Conservation (phyloP, 2,329 filamentous ascomycete species). For the Aspergillus uvarum region DNA sequence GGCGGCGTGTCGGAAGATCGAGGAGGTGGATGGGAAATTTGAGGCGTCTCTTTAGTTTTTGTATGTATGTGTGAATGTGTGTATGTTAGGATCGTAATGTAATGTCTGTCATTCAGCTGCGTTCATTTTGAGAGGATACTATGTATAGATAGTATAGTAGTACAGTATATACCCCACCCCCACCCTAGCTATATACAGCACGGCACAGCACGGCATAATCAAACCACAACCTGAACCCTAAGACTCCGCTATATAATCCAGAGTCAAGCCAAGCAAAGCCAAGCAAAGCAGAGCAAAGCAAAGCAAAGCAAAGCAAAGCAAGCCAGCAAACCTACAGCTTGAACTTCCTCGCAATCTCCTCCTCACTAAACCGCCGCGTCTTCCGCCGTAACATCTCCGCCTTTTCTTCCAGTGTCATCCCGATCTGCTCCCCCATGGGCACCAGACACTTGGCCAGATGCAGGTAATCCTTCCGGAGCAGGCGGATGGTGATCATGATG, state of each 20-base stretch:
- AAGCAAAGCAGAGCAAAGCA: too few relatives aligned
- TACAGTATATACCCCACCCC: background rate
- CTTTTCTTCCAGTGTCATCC: constrained; percentile 63
- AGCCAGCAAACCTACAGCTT: background rate
- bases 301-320: too few relatives aligned
- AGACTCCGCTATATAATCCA: too few relatives aligned
- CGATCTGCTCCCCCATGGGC: constrained; percentile 70
- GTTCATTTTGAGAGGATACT: too few relatives aligned
- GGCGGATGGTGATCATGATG: constrained; percentile 68
- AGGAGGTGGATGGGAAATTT: constrained; percentile 41
- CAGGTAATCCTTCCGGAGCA: constrained; percentile 70
- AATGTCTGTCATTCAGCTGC: background rate
- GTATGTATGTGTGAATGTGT: background rate
- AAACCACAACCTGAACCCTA: too few relatives aligned
- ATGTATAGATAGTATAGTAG: background rate
- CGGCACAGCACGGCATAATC: background rate
- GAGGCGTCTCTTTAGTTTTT: constrained; percentile 28
- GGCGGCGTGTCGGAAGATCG: constrained; percentile 42
- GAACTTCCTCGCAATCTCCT: constrained; percentile 19
- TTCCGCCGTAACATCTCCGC: constrained; percentile 63
- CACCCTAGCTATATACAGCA: background rate
- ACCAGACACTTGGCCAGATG: constrained; percentile 69
- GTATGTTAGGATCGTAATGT: background rate
- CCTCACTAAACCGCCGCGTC: constrained; percentile 58
- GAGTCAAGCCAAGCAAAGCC: too few relatives aligned